A percentile compares a stretch with the other conserved stretches of the same genome.
Evolutionary conservation across 1,284 basidiomycete genomes (phyloP).

Genomic region (Pseudozyma hubeiensis): DNA sequence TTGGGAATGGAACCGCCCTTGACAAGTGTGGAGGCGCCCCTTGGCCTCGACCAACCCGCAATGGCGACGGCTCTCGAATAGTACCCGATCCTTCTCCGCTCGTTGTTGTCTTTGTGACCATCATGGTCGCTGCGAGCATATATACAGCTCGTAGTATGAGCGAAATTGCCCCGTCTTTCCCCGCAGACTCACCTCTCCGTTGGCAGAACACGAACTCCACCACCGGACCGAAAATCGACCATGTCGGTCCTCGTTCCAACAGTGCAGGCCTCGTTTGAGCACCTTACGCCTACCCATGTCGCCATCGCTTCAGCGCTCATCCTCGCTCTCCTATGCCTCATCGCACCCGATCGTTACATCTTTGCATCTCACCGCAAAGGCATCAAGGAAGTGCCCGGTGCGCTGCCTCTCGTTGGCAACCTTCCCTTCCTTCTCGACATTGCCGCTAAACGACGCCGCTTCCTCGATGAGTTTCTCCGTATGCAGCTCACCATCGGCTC

Average conservation of each 20-base stretch:
- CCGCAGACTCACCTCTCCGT: no score
- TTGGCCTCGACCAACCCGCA: background rate
- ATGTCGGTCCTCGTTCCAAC: conserved; percentile 35
- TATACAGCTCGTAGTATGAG: background rate
- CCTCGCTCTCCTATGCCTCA: conserved; percentile 38
- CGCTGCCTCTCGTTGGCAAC: conserved; percentile 45
- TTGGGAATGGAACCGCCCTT: background rate
- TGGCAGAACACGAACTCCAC: background rate
- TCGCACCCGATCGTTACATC: conserved; percentile 48
- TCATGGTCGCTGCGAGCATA: background rate
- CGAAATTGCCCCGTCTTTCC: background rate
- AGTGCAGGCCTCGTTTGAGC: conserved; percentile 32
- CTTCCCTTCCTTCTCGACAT: conserved; percentile 40
- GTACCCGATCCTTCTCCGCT: background rate
- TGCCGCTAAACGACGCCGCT: conserved; percentile 35
- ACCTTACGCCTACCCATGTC: conserved; percentile 28
- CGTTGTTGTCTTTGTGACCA: background rate
- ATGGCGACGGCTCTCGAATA: background rate
- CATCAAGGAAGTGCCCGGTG: conserved; percentile 39
- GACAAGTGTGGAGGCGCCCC: background rate
- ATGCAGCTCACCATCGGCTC: conserved; percentile 25
- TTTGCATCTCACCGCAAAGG: conserved; percentile 42
- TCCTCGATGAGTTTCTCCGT: conserved; percentile 41
- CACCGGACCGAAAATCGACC: background rate
- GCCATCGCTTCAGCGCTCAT: conserved; percentile 30